Base-by-base conservation (phyloP, 2,329 filamentous ascomycete species). In the Juglanconis sp. region DNA sequence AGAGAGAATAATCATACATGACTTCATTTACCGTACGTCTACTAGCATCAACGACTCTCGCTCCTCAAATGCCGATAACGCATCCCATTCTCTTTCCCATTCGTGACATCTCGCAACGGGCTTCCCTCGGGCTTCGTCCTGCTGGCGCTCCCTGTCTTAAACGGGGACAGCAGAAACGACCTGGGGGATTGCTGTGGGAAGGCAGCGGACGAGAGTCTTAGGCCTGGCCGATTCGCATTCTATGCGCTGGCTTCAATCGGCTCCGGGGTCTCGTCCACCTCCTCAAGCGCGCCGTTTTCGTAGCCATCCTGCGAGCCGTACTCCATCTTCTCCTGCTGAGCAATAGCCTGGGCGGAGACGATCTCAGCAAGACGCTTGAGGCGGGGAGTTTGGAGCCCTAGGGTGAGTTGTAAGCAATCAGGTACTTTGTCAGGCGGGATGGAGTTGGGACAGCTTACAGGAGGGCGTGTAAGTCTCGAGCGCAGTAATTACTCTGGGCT, bases 321-420 rank as follows among this genome's bases (percentile, higher is more conserved):
- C 53, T 92, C 90, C 63, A 90, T 77, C 78, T 91, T 94, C 77
- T 96, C 92, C 76, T 96, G 92, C 75, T 98, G 94, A 60, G 93
- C 92, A 70, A 98, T 94, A 36, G 95, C 95, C 77, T 99, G 95
- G 36, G 92, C 91, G 42, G 92, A 96, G 52, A 99, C 95, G 66
- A 99, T 98, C 77, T 99, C 95, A n/a, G 95, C 95, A 57, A 99
- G 82, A 63, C 95, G 89, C 82, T 98, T 98, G 64, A 99, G 78
- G 64, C 94, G 87, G 52, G 94, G 94, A 61, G 93, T 97, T 90
- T 97, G 93, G 53, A 97, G 86, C 94, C 92, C 91, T 95, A 62
- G 11, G 44, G 17, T 15, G 38, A 52, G 50, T 60, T 75, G 69
- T 75, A 73, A 24, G 24, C 24, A 24, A 24, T 24, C 24, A 24